Base-by-base conservation (phyloP, 139 green algal species). In the Pseudopediastrum boryanum region DNA sequence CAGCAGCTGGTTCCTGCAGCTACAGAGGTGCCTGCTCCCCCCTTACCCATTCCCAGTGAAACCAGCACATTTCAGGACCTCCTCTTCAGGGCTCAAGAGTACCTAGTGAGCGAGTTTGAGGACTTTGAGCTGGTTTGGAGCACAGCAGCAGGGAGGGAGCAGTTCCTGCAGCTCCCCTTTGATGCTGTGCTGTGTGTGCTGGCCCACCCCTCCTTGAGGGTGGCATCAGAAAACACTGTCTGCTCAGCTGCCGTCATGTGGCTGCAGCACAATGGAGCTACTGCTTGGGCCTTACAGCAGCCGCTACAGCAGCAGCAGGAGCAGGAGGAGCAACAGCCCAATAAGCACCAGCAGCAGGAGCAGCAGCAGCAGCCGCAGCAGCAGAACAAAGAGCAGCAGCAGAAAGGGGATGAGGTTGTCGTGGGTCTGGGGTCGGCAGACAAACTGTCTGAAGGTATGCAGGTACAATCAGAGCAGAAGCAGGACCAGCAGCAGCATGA, bases 101-200 rank as follows among this genome's bases (percentile, higher is more conserved):
- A 29, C 33, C 36, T 73, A 25, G 10, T 73, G 21, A 19, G 23
- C 10, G 25, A 52, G 65, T 56, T 58, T 56, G 33, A 73, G 13
- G 65, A 73, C 65, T 23, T 73, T 7, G 65, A 73, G 65, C 10
- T 54, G 4, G 65, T 73, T 12, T 9, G 54, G 39, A 27, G 9
- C 65, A 56, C 4, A 9, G 5, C 36, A 5, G 36, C 54, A 16
- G 39, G 65, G 39, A 9, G 35, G 8, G 33, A 29, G 35, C 35
- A 23, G 9, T 41, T 73, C 39, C 65, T 73, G 65, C 65, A 42
- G 65, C 65, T 73, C 25, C 65, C 65, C 33, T 73, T 58, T 21
- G 65, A 73, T 33, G 65, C 65, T 4, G 39, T 73, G 36, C 38
- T 39, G 12, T 39, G 39, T 41, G 16, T 73, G 5, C 65, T 73